A percentile compares a stretch with the other conserved stretches of the same genome.
phyloP scores from a whole-genome alignment of 2,329 filamentous ascomycete genomes.

The Trichoderma harzianum region DNA sequence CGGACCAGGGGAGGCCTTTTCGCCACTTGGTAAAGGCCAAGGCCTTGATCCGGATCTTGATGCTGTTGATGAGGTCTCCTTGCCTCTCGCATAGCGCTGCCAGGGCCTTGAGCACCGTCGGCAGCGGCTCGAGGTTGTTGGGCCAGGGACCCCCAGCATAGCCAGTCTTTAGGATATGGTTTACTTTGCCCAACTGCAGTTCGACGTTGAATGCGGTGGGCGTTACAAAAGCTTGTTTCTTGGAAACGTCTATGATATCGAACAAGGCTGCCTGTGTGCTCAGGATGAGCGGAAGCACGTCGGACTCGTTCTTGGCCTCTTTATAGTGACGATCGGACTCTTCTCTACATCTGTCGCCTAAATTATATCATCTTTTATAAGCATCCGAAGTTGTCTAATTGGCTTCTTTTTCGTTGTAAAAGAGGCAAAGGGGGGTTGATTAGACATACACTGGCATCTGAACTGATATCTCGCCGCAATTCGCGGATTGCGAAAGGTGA shows the following conservation, averaged over 20 bases:
- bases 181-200: background rate
- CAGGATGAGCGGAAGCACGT: background rate
- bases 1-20: background rate
- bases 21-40: background rate
- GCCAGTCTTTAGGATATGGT: background rate
- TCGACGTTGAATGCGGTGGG: background rate
- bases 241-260: background rate
- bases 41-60: background rate
- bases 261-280: background rate
- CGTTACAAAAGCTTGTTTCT: background rate
- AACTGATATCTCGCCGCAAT: constrained; percentile 4
- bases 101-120: background rate
- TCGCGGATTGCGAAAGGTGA: background rate
- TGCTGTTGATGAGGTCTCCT: background rate
- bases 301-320: background rate
- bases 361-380: background rate
- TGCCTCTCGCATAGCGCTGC: background rate
- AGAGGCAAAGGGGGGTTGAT: too few species aligned
- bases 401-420: background rate
- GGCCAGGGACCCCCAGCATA: constrained; percentile 1
- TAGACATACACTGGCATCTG: constrained; percentile 7
- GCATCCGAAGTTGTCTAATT: rapidly evolving
- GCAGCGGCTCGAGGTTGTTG: constrained; percentile 7
- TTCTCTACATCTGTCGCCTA: background rate
- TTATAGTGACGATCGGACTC: background rate